Conservation (phyloP, 2,329 filamentous ascomycete genomes). For the Plectosphaerella cucumerina region DNA sequence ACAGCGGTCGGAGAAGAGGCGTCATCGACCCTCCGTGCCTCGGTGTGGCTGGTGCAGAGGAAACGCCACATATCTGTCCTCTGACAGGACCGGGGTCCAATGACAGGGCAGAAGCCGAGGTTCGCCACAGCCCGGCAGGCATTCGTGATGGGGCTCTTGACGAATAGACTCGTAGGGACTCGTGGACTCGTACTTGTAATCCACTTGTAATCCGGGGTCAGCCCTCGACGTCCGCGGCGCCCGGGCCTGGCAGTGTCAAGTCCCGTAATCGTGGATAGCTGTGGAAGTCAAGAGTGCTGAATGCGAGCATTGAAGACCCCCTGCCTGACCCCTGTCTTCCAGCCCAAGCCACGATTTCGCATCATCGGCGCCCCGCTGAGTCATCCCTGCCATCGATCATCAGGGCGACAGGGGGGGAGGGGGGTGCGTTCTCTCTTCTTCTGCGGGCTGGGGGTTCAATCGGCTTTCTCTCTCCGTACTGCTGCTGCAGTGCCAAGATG, state of each 20-base stretch:
- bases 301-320: not conserved
- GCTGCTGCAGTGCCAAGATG: not conserved
- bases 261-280: not conserved
- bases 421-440: not conserved
- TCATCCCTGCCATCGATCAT: conserved; percentile 3
- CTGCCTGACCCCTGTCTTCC: not conserved
- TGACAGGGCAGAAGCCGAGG: not conserved
- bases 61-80: not conserved
- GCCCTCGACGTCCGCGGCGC: too few species aligned
- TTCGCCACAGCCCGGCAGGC: not conserved
- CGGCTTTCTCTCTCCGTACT: not conserved
- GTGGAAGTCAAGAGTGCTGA: not conserved
- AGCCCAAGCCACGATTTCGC: conserved; percentile 1
- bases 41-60: not conserved
- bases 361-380: conserved; percentile 1
- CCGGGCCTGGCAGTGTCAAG: not conserved
- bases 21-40: not conserved
- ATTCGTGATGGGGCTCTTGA: too few species aligned
- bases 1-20: not conserved
- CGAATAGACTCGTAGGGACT: too few species aligned
- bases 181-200: too few species aligned
- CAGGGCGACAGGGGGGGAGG: not conserved
- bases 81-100: not conserved
- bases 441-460: not conserved
- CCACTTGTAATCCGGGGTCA: not conserved